These are phyloP conservation scores for Phytophthora rubi DNA, from an alignment of 352 stramenopile genomes.

Conservation along the genomic window DNA sequence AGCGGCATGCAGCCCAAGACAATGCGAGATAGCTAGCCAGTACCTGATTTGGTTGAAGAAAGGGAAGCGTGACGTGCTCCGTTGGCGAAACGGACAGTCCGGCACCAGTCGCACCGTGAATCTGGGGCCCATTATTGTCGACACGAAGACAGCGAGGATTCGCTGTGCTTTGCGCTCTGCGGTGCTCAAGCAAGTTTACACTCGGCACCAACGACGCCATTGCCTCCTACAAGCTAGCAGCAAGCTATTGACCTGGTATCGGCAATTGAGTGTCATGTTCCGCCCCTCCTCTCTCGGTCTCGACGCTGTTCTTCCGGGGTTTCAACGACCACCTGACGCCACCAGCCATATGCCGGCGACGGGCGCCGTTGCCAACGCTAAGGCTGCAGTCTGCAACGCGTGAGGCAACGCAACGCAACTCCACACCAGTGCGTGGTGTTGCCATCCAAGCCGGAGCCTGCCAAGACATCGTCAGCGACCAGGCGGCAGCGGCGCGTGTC, in stretches of 20 bases:
- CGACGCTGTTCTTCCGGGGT: constrained; percentile 20
- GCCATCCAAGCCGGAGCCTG: neutral
- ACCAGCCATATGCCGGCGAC: constrained; percentile 13
- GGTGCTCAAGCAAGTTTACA: no score
- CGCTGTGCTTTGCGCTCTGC: no score
- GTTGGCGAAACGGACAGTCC: no score
- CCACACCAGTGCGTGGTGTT: neutral
- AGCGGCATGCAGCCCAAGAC: neutral
- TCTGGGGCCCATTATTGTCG: no score
- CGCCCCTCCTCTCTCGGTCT: constrained; percentile 10
- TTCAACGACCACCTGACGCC: constrained; percentile 24
- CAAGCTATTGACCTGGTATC: neutral
- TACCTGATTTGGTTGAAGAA: no score
- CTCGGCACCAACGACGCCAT: neutral
- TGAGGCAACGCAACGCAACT: constrained; percentile 2
- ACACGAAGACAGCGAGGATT: no score
- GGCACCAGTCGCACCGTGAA: no score
- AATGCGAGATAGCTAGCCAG: neutral
- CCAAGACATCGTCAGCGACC: neutral
- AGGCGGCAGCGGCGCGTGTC: neutral
- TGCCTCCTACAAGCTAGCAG: neutral
- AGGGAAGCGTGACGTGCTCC: no score
- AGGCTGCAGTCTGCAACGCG: neutral
- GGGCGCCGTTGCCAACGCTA: constrained; percentile 17
- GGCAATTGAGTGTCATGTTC: constrained; percentile 6